Conservation (phyloP, 2,329 filamentous ascomycete species). For the Aspergillus sp. region DNA sequence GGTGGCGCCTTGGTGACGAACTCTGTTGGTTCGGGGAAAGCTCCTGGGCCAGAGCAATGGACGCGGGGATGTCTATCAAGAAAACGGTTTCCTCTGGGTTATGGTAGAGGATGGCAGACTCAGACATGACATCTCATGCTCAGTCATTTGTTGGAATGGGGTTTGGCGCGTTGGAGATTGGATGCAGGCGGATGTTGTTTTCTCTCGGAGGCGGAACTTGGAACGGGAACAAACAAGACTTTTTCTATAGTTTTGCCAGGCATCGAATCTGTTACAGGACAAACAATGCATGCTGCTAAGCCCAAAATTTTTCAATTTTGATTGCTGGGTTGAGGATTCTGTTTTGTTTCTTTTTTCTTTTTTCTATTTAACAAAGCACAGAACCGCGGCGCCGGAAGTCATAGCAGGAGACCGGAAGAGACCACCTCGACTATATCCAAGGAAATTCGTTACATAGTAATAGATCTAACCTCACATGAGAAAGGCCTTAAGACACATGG, state of each 20-base stretch:
- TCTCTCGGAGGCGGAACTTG: background rate
- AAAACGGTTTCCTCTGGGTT: slow-evolving; percentile 46
- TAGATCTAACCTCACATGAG: slow-evolving; percentile 2
- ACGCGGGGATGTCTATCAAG: slow-evolving; percentile 59
- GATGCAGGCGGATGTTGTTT: background rate
- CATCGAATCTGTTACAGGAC: background rate
- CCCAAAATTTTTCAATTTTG: background rate
- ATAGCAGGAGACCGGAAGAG: background rate
- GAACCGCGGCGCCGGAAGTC: background rate
- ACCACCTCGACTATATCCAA: background rate
- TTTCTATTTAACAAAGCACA: background rate
- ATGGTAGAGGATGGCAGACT: slow-evolving; percentile 51
- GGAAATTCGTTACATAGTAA: slow-evolving; percentile 11
- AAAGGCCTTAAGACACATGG: slow-evolving; percentile 2
- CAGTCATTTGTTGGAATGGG: background rate
- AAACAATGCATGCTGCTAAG: background rate
- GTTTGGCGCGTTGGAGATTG: too few species aligned
- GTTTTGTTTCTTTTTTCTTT: background rate
- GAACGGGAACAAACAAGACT: background rate
- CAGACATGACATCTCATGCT: slow-evolving; percentile 6
- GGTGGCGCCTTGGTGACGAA: background rate
- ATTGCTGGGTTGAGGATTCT: background rate
- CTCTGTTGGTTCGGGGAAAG: slow-evolving; percentile 14
- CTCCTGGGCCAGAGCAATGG: slow-evolving; percentile 56
- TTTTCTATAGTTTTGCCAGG: background rate